phyloP scores from a whole-genome alignment of 2,329 filamentous ascomycete genomes.

The Niveomyces coronatus region DNA sequence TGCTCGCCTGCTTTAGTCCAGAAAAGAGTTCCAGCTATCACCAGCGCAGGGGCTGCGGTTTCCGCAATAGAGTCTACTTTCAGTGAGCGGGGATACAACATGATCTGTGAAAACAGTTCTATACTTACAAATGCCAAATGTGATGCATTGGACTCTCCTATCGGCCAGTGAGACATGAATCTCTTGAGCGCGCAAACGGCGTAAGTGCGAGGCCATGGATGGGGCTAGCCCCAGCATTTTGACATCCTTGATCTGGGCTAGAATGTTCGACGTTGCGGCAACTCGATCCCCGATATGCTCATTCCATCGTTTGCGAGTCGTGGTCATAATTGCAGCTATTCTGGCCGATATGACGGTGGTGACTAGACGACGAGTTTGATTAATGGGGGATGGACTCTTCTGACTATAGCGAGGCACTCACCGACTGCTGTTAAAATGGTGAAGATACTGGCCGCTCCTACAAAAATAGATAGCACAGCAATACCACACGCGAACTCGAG shows the following conservation, averaged over 20 bases:
- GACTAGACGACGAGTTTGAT: background rate
- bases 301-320: background rate
- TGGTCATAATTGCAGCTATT: background rate
- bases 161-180: background rate
- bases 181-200: background rate
- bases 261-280: slow-evolving; percentile 6
- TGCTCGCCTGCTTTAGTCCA: background rate
- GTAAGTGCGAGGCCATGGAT: background rate
- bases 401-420: background rate
- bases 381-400: background rate
- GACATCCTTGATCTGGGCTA: slow-evolving; percentile 4
- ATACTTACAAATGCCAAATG: background rate
- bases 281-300: background rate
- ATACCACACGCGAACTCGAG: background rate
- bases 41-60: background rate
- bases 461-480: background rate
- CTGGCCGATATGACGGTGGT: background rate
- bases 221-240: slow-evolving; percentile 4
- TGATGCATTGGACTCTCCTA: background rate
- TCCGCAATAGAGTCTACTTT: background rate
- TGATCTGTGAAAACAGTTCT: background rate
- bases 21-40: slow-evolving; percentile 2
- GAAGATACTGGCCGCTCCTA: slow-evolving; percentile 1
- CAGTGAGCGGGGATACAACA: background rate
- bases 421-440: background rate